phyloP scores from a whole-genome alignment of 805 yeast genomes.

The Candida koratica region DNA sequence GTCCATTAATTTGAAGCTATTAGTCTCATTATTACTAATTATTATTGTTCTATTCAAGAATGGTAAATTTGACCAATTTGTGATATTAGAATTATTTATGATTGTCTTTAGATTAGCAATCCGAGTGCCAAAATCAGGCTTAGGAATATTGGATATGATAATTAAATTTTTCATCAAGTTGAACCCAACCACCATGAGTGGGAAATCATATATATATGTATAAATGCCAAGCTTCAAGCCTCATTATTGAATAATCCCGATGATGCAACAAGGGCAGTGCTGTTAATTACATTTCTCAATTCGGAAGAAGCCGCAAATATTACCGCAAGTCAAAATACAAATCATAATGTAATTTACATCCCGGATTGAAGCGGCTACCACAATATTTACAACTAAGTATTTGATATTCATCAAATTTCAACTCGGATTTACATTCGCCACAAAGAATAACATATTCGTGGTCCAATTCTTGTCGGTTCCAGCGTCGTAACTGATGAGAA shows the following conservation, averaged over 20 bases:
- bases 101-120: constrained; percentile 3
- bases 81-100: constrained; percentile 29
- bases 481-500: constrained; percentile 13
- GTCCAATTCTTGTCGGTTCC: constrained; percentile 7
- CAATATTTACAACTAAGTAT: constrained; percentile 25
- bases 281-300: constrained; percentile 3
- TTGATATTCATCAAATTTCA: constrained; percentile 28
- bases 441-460: constrained; percentile 28
- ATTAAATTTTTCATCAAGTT: constrained; percentile 26
- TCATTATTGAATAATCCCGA: background rate
- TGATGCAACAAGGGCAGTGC: constrained; percentile 5
- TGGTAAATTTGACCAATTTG: constrained; percentile 36
- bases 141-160: constrained; percentile 32
- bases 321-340: constrained; percentile 34
- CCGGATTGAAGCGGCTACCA: constrained; percentile 30
- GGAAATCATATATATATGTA: background rate
- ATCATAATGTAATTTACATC: constrained; percentile 34
- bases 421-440: constrained; percentile 30
- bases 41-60: constrained; percentile 33
- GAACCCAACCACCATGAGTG: too few species aligned
- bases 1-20: constrained; percentile 22
- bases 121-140: constrained; percentile 23
- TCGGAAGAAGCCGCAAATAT: too few species aligned
- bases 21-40: constrained; percentile 26
- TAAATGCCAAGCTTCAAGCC: constrained; percentile 3